Evolutionary conservation across 805 yeast genomes (phyloP).

Genomic region (Ogataea polymorpha): DNA sequence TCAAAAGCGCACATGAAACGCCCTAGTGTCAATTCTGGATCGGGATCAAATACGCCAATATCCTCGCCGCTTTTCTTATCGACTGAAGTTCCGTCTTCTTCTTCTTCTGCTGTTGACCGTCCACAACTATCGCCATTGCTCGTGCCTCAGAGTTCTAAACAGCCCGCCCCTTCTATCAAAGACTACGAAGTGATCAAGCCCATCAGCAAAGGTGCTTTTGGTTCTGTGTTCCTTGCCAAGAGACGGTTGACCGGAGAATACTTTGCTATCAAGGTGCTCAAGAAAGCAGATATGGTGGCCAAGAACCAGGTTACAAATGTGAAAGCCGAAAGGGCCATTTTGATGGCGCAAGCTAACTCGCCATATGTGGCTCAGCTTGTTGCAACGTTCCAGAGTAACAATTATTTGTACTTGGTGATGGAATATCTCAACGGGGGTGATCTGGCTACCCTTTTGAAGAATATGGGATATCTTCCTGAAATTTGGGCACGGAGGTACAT

Average conservation of each 20-base stretch:
- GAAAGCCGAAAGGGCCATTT: constrained; percentile 91
- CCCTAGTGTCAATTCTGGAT: constrained; percentile 13
- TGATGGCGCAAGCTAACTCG: constrained; percentile 94
- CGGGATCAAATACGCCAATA: constrained; percentile 41
- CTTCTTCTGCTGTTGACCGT: constrained; percentile 34
- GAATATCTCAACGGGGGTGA: constrained; percentile 97
- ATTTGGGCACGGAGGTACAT: constrained; percentile 83
- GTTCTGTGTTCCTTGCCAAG: constrained; percentile 85
- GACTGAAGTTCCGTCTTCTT: constrained; percentile 35
- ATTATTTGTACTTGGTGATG: constrained; percentile 89
- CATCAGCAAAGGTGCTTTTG: constrained; percentile 96
- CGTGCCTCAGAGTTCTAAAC: constrained; percentile 58
- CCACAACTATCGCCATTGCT: constrained; percentile 81
- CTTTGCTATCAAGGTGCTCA: constrained; percentile 89
- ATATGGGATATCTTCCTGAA: constrained; percentile 79
- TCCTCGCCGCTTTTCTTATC: constrained; percentile 58
- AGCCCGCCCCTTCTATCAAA: constrained; percentile 64
- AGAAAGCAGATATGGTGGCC: constrained; percentile 93
- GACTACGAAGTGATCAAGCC: constrained; percentile 93
- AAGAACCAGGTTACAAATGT: constrained; percentile 96
- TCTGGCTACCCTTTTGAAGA: constrained; percentile 78
- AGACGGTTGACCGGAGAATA: constrained; percentile 88
- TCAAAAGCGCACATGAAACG: constrained; percentile 22
- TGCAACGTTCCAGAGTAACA: constrained; percentile 84
- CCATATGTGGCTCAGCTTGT: constrained; percentile 89